These are phyloP conservation scores for Colletotrichum kahawae DNA, from an alignment of 2,329 filamentous ascomycete species.

Conservation along the genomic window DNA sequence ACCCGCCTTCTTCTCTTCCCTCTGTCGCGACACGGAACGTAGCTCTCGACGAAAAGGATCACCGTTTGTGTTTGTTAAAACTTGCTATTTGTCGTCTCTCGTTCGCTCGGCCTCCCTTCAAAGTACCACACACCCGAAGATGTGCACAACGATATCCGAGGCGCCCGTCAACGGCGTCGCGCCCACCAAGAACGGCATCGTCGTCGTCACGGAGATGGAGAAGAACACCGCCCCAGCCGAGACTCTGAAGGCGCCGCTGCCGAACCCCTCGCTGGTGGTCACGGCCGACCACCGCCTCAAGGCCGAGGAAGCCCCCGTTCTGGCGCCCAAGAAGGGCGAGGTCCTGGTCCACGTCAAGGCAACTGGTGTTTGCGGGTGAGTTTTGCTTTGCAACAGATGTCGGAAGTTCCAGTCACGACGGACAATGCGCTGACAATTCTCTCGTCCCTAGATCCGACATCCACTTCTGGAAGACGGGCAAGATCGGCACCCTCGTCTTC, in stretches of 20 bases:
- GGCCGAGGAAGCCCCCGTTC: conserved; percentile 60
- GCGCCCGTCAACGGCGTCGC: neutral
- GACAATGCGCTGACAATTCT: neutral
- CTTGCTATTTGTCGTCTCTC: neutral
- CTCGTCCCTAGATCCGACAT: conserved; percentile 59
- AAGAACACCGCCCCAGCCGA: neutral
- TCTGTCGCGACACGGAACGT: neutral
- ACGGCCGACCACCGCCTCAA: conserved; percentile 66
- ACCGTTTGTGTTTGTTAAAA: neutral
- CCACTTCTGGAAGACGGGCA: conserved; percentile 70
- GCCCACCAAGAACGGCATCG: neutral
- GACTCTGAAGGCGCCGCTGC: conserved; percentile 31
- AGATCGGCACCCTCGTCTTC: conserved; percentile 67
- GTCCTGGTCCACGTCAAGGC: conserved; percentile 66
- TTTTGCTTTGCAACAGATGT: neutral
- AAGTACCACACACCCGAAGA: neutral
- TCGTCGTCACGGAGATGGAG: neutral
- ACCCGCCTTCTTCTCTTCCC: neutral
- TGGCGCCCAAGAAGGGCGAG: conserved; percentile 57
- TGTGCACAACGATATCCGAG: neutral
- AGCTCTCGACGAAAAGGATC: neutral
- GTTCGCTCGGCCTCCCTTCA: neutral
- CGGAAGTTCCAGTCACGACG: neutral
- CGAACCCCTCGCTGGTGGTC: conserved; percentile 62
- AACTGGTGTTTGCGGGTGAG: conserved; percentile 68